Evolutionary conservation across 768 basidiomycete genomes (phyloP), one percentile per base, ranked within the genome.

Genomic region (Leccinum subtestaceum): DNA sequence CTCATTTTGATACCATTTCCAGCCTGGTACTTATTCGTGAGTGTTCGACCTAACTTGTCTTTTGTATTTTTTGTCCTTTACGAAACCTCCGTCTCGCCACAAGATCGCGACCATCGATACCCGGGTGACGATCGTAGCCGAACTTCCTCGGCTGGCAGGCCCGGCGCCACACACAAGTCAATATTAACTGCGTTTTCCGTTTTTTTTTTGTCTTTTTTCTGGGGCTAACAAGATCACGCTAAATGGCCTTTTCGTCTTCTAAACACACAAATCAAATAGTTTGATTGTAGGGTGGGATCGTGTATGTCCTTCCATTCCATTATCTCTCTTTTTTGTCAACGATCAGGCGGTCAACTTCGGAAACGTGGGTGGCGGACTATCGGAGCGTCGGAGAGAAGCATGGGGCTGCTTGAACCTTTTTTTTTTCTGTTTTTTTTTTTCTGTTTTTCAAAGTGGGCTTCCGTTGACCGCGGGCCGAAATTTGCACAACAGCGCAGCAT

Each of bases 1-100:
- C 67, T 56, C 19, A 52, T 56, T 36, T 47, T 60, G 59, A 65
- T 65, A 55, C 66, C 60, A 52, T 50, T 56, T 55, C 19, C 19
- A 55, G 49, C 17, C 48, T 29, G 34, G 19, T 31, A 9, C 52
- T 63, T 49, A 63, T 63, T 55, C 19, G 55, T 59, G 60, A 52
- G 23, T 27, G 23, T 19, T 19, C 61, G 61, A 58, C 61, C 34
- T 31, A 31, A 58, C 25, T 34, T 36, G 27, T 47, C 12, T 40
- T 38, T 38, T 48, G 25, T 38, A 12, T 19, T 17, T 31, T 23
- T 32, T 40, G 27, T 52, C 21, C 3, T 36, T 55, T 64, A 57
- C 63, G 63, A 57, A 53, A 57, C 55, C 9, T 5, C 17, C 31
- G 12, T 10, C 31, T 29, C n/a, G 53, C 43, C 55, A 54, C 21